Percentiles rank a stretch among this genome's conserved stretches.
phyloP scores from a whole-genome alignment of 169 alveolate species.

The Cryptosporidium felis region DNA sequence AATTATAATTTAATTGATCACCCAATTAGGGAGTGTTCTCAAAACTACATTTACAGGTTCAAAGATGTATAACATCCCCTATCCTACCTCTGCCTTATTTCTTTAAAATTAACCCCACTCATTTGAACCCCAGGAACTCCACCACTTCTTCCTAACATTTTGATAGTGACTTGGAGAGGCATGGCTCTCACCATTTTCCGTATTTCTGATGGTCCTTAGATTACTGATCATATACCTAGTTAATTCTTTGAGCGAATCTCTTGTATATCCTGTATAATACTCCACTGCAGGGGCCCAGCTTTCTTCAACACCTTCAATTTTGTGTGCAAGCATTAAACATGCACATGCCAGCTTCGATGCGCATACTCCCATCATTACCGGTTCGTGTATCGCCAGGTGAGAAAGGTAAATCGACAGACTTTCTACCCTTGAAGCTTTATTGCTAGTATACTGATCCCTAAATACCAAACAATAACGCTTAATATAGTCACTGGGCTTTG shows the following conservation, averaged over 20 bases:
- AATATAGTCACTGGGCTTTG: constrained; percentile 70
- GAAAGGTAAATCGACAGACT: constrained; percentile 58
- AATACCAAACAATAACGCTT: constrained; percentile 65
- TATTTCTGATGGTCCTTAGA: constrained; percentile 61
- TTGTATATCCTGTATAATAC: constrained; percentile 57
- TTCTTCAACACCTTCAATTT: constrained; percentile 69
- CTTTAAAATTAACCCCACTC: constrained; percentile 64
- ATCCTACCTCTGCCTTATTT: no score
- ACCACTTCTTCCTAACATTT: constrained; percentile 67
- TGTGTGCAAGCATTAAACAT: constrained; percentile 66
- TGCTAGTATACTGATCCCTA: constrained; percentile 65
- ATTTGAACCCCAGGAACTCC: constrained; percentile 71
- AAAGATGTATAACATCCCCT: no score
- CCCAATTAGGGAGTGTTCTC: no score
- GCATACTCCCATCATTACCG: constrained; percentile 70
- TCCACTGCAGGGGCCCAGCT: constrained; percentile 70
- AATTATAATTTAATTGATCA: no score
- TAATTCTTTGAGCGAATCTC: constrained; percentile 60
- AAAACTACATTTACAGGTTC: no score
- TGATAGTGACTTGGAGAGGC: constrained; percentile 71
- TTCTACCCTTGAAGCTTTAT: constrained; percentile 58
- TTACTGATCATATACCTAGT: constrained; percentile 70
- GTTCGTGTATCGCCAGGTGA: constrained; percentile 67
- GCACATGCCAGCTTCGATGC: constrained; percentile 70
- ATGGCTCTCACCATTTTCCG: constrained; percentile 68